A percentile compares a stretch with the other conserved stretches of the same genome.
Conservation (phyloP, 441 rosid species). For the Metrosideros polymorpha region DNA sequence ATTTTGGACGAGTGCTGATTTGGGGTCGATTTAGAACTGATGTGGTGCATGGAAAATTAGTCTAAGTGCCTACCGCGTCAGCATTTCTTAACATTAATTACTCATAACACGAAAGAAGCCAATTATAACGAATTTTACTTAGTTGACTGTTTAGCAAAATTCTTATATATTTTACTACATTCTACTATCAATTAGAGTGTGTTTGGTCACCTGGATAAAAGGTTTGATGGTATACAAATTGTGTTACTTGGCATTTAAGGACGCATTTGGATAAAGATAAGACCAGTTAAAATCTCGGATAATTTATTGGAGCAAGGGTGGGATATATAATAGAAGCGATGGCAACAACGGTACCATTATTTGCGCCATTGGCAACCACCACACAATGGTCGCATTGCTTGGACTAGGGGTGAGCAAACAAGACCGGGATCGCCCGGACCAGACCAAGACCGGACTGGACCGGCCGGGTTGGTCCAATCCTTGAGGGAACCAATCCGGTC, state of each 20-base stretch:
- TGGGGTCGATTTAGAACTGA: too few species aligned
- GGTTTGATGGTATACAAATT: background rate
- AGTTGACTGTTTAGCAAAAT: background rate
- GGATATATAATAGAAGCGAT: background rate
- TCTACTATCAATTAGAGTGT: background rate
- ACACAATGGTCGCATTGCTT: background rate
- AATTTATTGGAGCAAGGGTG: background rate
- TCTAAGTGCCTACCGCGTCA: background rate
- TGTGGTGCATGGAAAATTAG: background rate
- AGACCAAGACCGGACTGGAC: too few species aligned
- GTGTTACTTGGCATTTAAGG: background rate
- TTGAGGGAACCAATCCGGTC: too few species aligned
- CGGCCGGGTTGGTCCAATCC: too few species aligned
- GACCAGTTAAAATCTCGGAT: background rate
- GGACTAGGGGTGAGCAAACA: too few species aligned
- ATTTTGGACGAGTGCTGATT: background rate
- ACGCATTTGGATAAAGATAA: background rate
- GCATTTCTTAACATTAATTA: background rate
- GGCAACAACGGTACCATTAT: accelerated
- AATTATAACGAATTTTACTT: background rate
- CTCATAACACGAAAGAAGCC: background rate
- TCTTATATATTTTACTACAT: background rate
- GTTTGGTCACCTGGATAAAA: background rate
- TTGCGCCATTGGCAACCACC: background rate
- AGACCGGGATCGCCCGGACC: too few species aligned